Conservation (phyloP, 129 eudicot species). For the Centrapalus pauciflorus region DNA sequence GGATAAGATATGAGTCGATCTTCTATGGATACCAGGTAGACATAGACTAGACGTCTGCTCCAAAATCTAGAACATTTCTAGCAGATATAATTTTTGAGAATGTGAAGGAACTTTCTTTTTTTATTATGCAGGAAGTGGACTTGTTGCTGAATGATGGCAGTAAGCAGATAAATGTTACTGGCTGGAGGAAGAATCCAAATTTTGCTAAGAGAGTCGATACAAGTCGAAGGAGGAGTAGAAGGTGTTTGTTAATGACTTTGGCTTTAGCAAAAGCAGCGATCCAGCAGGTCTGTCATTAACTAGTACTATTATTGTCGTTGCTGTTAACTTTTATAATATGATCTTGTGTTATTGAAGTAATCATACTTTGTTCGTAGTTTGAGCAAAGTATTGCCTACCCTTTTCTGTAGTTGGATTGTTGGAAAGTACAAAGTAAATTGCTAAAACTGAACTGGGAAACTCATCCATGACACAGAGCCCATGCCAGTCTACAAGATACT, state of each 20-base stretch:
- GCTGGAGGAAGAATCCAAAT: constrained; percentile 78
- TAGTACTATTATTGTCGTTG: not conserved
- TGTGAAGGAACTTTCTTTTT: not conserved
- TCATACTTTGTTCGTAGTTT: not conserved
- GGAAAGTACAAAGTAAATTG: not conserved
- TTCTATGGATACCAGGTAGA: not conserved
- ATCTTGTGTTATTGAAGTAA: not conserved
- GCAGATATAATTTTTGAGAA: not conserved
- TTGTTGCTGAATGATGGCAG: constrained; percentile 97
- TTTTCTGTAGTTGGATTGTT: not conserved
- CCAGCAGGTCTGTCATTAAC: constrained; percentile 57
- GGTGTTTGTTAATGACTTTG: constrained; percentile 89
- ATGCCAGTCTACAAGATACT: not conserved
- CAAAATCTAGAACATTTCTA: not conserved
- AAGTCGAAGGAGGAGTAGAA: constrained; percentile 93
- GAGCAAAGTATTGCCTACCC: not conserved
- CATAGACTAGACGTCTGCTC: not conserved
- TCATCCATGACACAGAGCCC: not conserved
- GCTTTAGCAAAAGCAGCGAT: constrained; percentile 77
- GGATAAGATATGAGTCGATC: not conserved
- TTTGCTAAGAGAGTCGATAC: constrained; percentile 80
- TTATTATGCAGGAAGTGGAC: constrained; percentile 79
- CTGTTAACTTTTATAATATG: not conserved
- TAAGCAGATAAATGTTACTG: constrained; percentile 81
- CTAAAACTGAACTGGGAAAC: not conserved